A percentile compares a stretch with the other conserved stretches of the same genome.
These are phyloP conservation scores for Nitzschia sp. DNA, from an alignment of 108 stramenopile genomes.

Conservation along the genomic window DNA sequence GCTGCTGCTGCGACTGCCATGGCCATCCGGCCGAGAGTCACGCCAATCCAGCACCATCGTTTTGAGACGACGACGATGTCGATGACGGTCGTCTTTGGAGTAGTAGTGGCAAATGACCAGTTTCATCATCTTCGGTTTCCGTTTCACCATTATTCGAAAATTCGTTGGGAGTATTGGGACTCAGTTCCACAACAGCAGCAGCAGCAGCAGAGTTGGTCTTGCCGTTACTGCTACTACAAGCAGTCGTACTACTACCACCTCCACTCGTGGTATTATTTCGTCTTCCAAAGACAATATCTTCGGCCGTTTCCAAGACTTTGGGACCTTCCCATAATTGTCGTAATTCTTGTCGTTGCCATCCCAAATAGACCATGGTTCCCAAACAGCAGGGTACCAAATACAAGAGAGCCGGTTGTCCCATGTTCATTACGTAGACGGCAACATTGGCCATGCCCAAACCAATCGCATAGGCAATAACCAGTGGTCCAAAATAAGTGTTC, in stretches of 20 bases:
- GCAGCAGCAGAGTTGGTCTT: neutral
- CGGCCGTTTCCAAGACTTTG: conserved; percentile 58
- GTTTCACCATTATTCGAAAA: neutral
- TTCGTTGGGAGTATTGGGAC: neutral
- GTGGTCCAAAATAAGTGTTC: conserved; percentile 71
- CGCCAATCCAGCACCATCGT: neutral
- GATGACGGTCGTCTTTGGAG: neutral
- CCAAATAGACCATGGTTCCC: conserved; percentile 72
- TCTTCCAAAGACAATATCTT: conserved; percentile 27
- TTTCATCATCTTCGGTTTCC: neutral
- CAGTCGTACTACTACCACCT: neutral
- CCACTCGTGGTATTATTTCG: neutral
- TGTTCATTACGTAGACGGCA: conserved; percentile 83
- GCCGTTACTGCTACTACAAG: neutral
- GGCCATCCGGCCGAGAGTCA: neutral
- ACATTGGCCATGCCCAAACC: conserved; percentile 87
- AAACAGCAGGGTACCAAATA: conserved; percentile 92
- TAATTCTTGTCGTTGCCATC: conserved; percentile 60
- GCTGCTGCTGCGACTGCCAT: neutral
- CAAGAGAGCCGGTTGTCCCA: conserved; percentile 91
- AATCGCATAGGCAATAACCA: conserved; percentile 84
- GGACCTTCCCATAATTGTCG: conserved; percentile 76
- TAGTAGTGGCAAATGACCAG: neutral
- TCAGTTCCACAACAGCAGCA: neutral
- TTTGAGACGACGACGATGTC: neutral